Percentiles rank a stretch among this genome's conserved stretches.
Conservation (phyloP, 2,329 filamentous ascomycete genomes). For the Aspergillus japonicus region DNA sequence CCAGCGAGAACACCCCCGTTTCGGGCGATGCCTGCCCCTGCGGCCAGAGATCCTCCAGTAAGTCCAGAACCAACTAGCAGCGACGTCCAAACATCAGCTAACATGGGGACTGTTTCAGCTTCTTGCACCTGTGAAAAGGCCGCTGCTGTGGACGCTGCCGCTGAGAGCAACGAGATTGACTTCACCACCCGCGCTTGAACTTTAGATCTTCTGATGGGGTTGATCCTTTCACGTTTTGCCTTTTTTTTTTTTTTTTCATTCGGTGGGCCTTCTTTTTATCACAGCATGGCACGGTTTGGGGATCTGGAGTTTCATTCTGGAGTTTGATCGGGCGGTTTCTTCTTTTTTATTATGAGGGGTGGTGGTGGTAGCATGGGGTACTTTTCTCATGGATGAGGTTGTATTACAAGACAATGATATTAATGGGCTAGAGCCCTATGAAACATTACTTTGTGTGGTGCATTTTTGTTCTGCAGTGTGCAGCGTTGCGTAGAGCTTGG, state of each 20-base stretch:
- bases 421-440: not conserved
- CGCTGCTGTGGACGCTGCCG: slow-evolving; percentile 60
- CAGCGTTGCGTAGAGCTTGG: not conserved
- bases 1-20: slow-evolving; percentile 65
- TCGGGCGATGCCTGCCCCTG: slow-evolving; percentile 69
- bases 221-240: not conserved
- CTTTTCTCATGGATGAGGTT: not conserved
- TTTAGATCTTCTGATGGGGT: not conserved
- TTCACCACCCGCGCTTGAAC: slow-evolving; percentile 67
- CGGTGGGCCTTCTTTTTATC: not conserved
- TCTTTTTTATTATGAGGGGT: not conserved
- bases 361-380: not conserved
- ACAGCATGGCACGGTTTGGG: not conserved
- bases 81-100: not conserved
- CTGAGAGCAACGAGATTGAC: slow-evolving; percentile 68
- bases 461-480: too few species aligned
- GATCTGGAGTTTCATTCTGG: not conserved
- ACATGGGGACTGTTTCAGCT: slow-evolving; percentile 40
- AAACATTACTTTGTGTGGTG: not conserved
- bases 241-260: not conserved
- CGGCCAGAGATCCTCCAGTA: slow-evolving; percentile 70
- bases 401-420: not conserved
- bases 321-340: not conserved
- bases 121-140: slow-evolving; percentile 83
- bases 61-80: slow-evolving; percentile 31